phyloP scores from a whole-genome alignment of 768 basidiomycete species.

The Macrolepiota albuminosa region DNA sequence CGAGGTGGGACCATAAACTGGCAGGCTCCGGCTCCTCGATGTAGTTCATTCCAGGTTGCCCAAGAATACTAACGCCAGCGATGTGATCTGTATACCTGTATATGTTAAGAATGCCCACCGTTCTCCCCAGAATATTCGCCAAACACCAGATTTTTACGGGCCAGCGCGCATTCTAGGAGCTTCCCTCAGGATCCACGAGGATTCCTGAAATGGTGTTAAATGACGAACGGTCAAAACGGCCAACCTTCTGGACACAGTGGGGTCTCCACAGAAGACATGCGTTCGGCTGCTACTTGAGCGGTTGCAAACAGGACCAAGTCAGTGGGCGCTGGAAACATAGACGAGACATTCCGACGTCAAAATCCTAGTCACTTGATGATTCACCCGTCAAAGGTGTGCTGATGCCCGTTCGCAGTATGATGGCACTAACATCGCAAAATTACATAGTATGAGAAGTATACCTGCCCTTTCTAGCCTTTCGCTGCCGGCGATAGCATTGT shows the following conservation, averaged over 20 bases:
- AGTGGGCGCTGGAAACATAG: not conserved
- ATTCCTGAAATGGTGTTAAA: not conserved
- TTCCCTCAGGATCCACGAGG: not conserved
- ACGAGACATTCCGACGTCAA: not conserved
- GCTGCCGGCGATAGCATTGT: not conserved
- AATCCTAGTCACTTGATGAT: not conserved
- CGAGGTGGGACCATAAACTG: not conserved
- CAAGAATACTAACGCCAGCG: not conserved
- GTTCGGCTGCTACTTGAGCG: not conserved
- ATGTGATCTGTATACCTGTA: not conserved
- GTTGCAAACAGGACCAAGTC: not conserved
- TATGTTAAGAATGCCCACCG: not conserved
- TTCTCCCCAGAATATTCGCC: not conserved
- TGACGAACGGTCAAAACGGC: not conserved
- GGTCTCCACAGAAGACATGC: not conserved
- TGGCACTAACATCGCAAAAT: not conserved
- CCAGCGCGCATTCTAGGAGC: not conserved
- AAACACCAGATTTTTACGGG: not conserved
- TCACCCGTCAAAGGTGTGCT: not conserved
- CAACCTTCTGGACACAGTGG: not conserved
- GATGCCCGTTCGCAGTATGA: not conserved
- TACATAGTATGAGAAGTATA: not conserved
- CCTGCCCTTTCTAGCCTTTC: not conserved
- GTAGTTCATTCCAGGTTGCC: not conserved
- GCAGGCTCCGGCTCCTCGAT: not conserved